These are phyloP conservation scores for Graphilbum fragrans DNA, from an alignment of 2,329 filamentous ascomycete genomes.

Conservation along the genomic window DNA sequence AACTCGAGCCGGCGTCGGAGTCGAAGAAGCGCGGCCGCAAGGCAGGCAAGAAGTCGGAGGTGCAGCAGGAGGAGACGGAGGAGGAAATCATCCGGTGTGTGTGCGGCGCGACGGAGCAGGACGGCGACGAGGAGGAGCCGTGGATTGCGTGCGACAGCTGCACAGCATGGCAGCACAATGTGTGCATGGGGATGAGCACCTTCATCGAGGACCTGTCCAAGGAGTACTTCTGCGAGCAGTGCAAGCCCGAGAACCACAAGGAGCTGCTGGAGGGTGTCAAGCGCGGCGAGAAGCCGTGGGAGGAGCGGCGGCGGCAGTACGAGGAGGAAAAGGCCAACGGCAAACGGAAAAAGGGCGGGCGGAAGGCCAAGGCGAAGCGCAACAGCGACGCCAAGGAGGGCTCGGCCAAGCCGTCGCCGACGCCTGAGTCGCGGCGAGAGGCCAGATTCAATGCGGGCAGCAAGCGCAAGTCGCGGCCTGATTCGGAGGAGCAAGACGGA, in stretches of 20 bases:
- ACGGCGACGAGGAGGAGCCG: constrained; percentile 73
- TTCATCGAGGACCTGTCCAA: constrained; percentile 69
- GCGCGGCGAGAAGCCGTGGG: constrained; percentile 79
- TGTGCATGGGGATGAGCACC: constrained; percentile 77
- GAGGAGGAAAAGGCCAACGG: constrained; percentile 50
- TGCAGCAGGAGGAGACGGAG: constrained; percentile 39
- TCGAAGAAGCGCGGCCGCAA: constrained; percentile 37
- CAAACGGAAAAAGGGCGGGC: constrained; percentile 42
- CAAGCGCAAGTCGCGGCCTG: constrained; percentile 48
- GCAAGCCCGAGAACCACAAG: constrained; percentile 71
- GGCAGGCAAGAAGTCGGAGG: constrained; percentile 48
- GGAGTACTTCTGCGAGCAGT: constrained; percentile 87
- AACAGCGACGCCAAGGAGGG: constrained; percentile 49
- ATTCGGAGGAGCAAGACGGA: constrained; percentile 36
- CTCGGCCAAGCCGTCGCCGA: constrained; percentile 21
- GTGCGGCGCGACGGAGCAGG: constrained; percentile 76
- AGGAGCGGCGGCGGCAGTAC: constrained; percentile 50
- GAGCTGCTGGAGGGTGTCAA: constrained; percentile 67
- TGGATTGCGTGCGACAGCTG: constrained; percentile 97
- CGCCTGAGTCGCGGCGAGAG: constrained; percentile 31
- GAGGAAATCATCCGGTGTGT: constrained; percentile 84
- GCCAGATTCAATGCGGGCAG: constrained; percentile 7
- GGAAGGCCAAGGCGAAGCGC: constrained; percentile 52
- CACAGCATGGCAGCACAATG: constrained; percentile 92
- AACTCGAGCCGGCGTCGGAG: constrained; percentile 48